Evolutionary conservation across 129 eudicot species (phyloP), one percentile per base, ranked within the genome.

Genomic region (Lonicera japonica): DNA sequence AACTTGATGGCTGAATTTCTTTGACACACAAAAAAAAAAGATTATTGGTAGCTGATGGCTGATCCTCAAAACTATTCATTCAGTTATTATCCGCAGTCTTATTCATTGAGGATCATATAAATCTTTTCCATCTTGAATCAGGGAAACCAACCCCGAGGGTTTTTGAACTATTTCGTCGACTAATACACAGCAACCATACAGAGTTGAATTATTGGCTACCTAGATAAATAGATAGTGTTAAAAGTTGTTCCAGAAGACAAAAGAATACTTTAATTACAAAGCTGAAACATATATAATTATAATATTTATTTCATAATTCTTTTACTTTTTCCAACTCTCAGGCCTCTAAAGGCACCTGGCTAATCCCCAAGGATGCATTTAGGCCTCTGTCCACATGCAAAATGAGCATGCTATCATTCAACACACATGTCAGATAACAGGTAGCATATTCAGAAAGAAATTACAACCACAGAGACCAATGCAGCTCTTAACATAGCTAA

Each of bases 131-230:
- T 88, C 95, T 59, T 95, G 76, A 55, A 79, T 75, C 74, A 77
- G 68, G 18, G 96, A 85, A 63, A 94, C 71, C 77, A 94, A 83
- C 63, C 89, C 82, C 48, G 99, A 88, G 4, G 95, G 89, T 67
- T 85, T 86, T 60, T 88, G 96, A 29, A 94, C 82, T 24, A 94
- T 66, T 76, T 94, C 99, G n/a, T 94, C 99, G 58, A 94, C 92
- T 61, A 94, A 72, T 59, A 94, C 90, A 75, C 99, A 94, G 72
- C 96, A 94, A 68, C 99, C 99, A 66, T 88, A 94, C 45, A 94
- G 73, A 53, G 85, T 86, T 74, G 99, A 88, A 69, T 84, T 79
- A 88, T 94, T 96, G 73, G 96, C 89, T 48, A 83, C 99, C 99
- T 94, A 77, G 59, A 29, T 29, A 29, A 29, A 29, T 73, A 52